Base-by-base conservation (phyloP, 352 stramenopile species). In the Pythium brachiatum region DNA sequence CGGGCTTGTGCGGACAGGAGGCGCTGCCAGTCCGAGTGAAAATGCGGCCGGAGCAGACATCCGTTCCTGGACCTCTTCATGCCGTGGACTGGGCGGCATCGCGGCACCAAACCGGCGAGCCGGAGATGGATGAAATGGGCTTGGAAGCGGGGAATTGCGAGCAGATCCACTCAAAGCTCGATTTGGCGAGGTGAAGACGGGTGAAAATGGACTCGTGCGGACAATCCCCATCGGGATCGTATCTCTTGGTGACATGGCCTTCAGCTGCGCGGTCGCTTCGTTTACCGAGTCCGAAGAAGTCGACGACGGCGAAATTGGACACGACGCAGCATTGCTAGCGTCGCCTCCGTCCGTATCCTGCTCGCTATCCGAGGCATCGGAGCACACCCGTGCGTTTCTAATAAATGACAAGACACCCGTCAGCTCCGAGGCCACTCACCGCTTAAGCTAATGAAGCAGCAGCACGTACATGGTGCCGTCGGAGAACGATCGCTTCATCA, bases 401-500 rank as follows among this genome's bases (percentile, higher is more conserved):
- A 11, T 8, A 50, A 23, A 48, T n/a, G 31, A 58, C 20, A 57
- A 16, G n/a, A 50, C 29, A 65, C 2, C 29, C 12, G 48, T 64
- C 25, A 52, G 44, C 29, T 34, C 29, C 29, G 29, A 34, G 5
- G 29, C 29, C 29, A 11, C 29, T 34, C 29, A 34, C 5, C 5
- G 29, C 29, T 9, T 34, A 34, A 34, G 29, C 29, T 34, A 53
- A 41, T 52, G 53, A 21, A 60, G 13, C 32, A 53, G 1, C 20
- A 43, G 9, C 12, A 66, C 69, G 65, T 86, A 92, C 83, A 92
- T 92, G 68, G 78, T 92, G 38, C 80, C 77, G 55, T 90, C 83
- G 11, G 80, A 90, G 60, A 81, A 73, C 27, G 75, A 89, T 47
- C 83, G 74, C 56, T 80, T 89, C 52, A 89, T 75, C 11, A 64